phyloP scores from a whole-genome alignment of 768 basidiomycete species.

The Cystobasidium onofrii region DNA sequence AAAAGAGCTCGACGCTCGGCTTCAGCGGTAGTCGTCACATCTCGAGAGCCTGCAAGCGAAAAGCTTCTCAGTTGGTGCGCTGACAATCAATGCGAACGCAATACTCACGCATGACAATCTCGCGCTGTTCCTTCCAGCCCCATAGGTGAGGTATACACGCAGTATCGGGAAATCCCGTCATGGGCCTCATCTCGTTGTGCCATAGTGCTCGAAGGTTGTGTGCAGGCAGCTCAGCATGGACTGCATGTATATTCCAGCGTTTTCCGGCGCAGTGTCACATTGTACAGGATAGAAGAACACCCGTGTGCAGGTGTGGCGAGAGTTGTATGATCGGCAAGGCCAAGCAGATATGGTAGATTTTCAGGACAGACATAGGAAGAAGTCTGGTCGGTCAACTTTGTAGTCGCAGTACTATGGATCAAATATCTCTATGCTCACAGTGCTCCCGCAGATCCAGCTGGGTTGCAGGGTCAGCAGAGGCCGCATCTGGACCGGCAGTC shows the following conservation, averaged over 20 bases:
- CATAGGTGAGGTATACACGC: conserved; percentile 26
- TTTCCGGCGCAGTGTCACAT: too few relatives aligned
- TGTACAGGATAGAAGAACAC: neutral
- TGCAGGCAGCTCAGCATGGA: conserved; percentile 28
- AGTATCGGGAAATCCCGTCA: conserved; percentile 9
- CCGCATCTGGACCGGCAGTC: neutral
- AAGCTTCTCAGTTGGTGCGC: neutral
- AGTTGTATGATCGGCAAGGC: neutral
- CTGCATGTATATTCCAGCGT: neutral
- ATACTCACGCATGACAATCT: conserved; percentile 22
- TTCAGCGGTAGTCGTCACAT: conserved; percentile 28
- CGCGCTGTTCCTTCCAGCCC: conserved; percentile 20
- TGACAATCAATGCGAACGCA: neutral
- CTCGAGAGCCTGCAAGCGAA: conserved; percentile 1
- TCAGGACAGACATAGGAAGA: neutral
- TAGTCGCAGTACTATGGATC: too few relatives aligned
- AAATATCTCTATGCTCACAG: neutral
- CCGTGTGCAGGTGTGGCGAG: neutral
- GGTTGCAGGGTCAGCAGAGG: neutral
- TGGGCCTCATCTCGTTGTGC: conserved; percentile 33
- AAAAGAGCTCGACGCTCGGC: conserved; percentile 26
- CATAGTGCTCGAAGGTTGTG: conserved; percentile 26
- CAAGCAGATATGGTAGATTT: too few relatives aligned
- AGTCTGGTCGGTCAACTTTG: neutral
- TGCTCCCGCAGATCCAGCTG: neutral